Conservation (phyloP, 352 stramenopile genomes). For the Phytophthora colocasiae region DNA sequence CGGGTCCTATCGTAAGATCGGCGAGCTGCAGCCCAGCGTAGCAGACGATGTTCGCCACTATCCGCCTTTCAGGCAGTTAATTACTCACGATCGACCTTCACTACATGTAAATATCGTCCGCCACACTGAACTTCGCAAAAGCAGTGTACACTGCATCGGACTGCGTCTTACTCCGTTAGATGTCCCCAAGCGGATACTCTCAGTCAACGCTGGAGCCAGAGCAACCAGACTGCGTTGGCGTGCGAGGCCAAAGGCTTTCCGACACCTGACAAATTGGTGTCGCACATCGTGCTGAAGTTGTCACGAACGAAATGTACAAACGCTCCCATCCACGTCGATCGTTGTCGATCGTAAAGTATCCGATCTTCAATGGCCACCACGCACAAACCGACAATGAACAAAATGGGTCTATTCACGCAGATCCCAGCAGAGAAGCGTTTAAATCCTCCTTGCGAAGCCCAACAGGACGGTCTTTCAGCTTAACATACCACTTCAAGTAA, state of each 20-base stretch:
- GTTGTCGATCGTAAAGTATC: constrained; percentile 29
- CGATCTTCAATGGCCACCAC: constrained; percentile 17
- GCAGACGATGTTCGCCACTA: constrained; percentile 1
- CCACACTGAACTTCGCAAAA: constrained; percentile 6
- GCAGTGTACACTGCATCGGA: constrained; percentile 1
- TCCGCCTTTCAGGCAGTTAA: constrained; percentile 25
- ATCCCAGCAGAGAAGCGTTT: constrained; percentile 50
- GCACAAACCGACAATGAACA: neutral
- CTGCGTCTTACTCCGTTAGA: neutral
- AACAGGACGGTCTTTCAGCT: constrained; percentile 65
- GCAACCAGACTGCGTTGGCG: neutral
- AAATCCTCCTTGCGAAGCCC: constrained; percentile 64
- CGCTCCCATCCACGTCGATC: constrained; percentile 10
- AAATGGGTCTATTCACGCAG: constrained; percentile 4
- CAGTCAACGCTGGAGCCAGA: constrained; percentile 11
- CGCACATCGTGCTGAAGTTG: constrained; percentile 19
- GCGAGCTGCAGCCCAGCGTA: constrained; percentile 1
- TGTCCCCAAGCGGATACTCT: constrained; percentile 9
- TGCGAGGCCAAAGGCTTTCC: constrained; percentile 17
- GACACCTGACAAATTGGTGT: constrained; percentile 12
- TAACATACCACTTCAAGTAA: constrained; percentile 82
- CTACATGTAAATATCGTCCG: constrained; percentile 14
- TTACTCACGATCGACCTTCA: constrained; percentile 15
- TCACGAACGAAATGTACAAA: constrained; percentile 29
- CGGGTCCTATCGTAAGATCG: constrained; percentile 29